Base-by-base conservation (phyloP, 108 stramenopile species). In the Halocafeteria seosinensis region DNA sequence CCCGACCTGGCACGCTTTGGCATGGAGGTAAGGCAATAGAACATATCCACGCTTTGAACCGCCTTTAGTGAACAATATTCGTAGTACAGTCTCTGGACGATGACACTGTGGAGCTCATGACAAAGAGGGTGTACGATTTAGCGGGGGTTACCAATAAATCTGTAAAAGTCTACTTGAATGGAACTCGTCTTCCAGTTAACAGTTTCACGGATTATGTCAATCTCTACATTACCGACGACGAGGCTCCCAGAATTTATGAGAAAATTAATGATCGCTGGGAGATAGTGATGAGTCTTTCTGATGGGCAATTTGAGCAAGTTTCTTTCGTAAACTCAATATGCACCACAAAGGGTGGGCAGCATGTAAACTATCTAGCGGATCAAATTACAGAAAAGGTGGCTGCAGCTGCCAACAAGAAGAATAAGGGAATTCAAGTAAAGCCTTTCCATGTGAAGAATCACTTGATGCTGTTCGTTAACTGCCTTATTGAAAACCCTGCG, bases 101-200 rank as follows among this genome's bases (percentile, higher is more conserved):
- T 12, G 98, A 96, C 67, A 90, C 87, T 1, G 81, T 94, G 32
- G 80, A 66, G 9, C 80, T 99, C 3, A 71, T 99, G 8, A 79
- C 78, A 31, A 89, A 89, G 77, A 86, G 96, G 29, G 96, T 89
- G n/a, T 93, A 94, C 72, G 96, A 98, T 75, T 90, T 95, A 71
- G 96, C 96, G 5, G 96, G 90, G 5, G 84, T 81, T 63, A 90
- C 92, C 87, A 71, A 78, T 25, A 82, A 70, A 57, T 70, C 82
- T 66, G 83, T 96, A 33, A 67, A 69, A 33, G 97, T 99, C 13
- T 71, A 82, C 52, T 78, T 99, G 36, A 95, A 99, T 64, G 92
- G 87, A 0, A 78, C 79, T 59, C 34, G 50, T 37, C 55, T 97
- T 28, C 78, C 78, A n/a, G 82, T 93, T 23, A 82, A 85, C 29